phyloP scores from a whole-genome alignment of 495 filamentous ascomycete genomes.

The Poronia punctata region DNA sequence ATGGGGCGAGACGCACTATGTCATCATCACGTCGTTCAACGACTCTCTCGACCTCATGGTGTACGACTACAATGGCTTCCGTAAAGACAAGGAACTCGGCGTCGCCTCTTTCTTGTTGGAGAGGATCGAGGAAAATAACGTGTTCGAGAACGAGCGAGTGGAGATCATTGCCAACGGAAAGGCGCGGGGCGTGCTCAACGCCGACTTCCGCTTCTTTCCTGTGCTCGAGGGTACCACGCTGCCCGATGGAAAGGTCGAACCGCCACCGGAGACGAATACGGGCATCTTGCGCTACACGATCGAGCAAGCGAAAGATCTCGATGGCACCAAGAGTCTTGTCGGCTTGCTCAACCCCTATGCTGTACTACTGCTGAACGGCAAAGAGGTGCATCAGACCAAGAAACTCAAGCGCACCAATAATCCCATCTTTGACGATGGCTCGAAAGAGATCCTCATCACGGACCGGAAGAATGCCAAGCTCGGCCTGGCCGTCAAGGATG shows the following conservation, averaged over 20 bases:
- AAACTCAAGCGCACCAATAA: conserved; percentile 95
- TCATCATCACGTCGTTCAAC: conserved; percentile 83
- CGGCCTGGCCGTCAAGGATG: conserved; percentile 90
- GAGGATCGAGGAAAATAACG: conserved; percentile 63
- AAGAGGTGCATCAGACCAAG: conserved; percentile 74
- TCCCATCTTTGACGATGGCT: conserved; percentile 83
- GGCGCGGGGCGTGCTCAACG: conserved; percentile 66
- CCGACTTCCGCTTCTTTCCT: conserved; percentile 92
- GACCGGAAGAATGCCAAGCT: conserved; percentile 84
- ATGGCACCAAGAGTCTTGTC: conserved; percentile 80
- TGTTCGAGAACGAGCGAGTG: conserved; percentile 76
- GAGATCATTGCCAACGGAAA: conserved; percentile 83
- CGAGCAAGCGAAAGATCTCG: conserved; percentile 92
- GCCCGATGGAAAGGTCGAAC: conserved; percentile 68
- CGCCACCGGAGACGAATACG: conserved; percentile 80
- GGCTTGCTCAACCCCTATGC: conserved; percentile 89
- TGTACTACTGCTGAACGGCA: conserved; percentile 77
- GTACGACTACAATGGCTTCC: conserved; percentile 90
- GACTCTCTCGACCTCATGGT: conserved; percentile 76
- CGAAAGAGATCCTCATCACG: conserved; percentile 88
- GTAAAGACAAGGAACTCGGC: conserved; percentile 95
- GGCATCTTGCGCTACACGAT: conserved; percentile 90
- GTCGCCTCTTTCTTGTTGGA: conserved; percentile 78
- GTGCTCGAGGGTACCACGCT: conserved; percentile 67
- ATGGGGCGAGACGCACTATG: conserved; percentile 95